A percentile compares a stretch with the other conserved stretches of the same genome.
phyloP scores from a whole-genome alignment of 495 filamentous ascomycete species.

The Clohesyomyces aquaticus region DNA sequence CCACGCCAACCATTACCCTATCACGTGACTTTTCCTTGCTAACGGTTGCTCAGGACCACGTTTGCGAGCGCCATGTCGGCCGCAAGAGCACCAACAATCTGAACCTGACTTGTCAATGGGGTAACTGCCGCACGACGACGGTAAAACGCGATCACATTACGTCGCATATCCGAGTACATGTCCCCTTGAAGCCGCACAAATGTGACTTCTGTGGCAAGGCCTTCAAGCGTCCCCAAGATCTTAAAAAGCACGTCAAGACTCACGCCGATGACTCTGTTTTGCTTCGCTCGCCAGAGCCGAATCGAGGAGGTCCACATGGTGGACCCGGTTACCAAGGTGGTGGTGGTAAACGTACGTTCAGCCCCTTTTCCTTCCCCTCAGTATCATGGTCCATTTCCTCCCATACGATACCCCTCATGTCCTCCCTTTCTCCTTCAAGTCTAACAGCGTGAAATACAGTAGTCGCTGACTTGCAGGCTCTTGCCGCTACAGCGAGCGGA shows the following conservation, averaged over 20 bases:
- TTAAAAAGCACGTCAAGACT: slow-evolving; percentile 99
- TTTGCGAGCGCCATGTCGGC: slow-evolving; percentile 97
- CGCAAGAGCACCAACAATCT: slow-evolving; percentile 99
- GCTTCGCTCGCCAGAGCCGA: slow-evolving; percentile 74
- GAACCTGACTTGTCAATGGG: slow-evolving; percentile 97
- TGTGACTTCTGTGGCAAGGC: slow-evolving; percentile 98
- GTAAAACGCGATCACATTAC: slow-evolving; percentile 99
- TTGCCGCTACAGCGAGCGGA: slow-evolving; percentile 49
- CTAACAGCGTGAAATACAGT: slow-evolving; percentile 41
- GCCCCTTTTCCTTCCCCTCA: slow-evolving; percentile 14
- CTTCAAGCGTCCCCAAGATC: slow-evolving; percentile 98
- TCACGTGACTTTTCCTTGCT: slow-evolving; percentile 42
- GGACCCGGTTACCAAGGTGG: slow-evolving; percentile 58
- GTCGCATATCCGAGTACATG: slow-evolving; percentile 97
- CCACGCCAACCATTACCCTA: not conserved
- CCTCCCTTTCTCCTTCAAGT: slow-evolving; percentile 34
- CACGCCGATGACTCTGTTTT: slow-evolving; percentile 97
- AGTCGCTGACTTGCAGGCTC: slow-evolving; percentile 55
- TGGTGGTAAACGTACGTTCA: slow-evolving; percentile 60
- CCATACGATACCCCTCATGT: slow-evolving; percentile 23
- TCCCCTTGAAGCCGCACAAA: slow-evolving; percentile 97
- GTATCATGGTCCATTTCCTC: not conserved
- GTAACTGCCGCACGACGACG: slow-evolving; percentile 90
- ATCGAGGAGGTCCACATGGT: slow-evolving; percentile 51
- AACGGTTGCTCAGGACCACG: slow-evolving; percentile 72